Evolutionary conservation across 345 rosid species (phyloP).

Genomic region (Sonneratia caseolaris): DNA sequence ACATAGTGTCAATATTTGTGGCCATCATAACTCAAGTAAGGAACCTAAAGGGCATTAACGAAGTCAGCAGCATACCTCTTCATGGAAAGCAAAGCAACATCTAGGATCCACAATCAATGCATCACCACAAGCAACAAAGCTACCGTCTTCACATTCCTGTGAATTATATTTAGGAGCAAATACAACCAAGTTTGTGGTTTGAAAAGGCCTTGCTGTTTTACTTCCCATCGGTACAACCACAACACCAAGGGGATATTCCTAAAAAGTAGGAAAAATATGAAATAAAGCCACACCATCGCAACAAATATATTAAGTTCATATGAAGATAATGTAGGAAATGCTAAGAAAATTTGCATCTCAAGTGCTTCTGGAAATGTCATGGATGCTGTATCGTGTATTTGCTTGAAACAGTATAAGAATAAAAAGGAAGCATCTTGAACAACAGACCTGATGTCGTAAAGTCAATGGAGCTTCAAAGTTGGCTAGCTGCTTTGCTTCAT

Average conservation of each 20-base stretch:
- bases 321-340: not conserved
- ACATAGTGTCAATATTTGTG: not conserved
- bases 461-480: constrained; percentile 29
- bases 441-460: constrained; percentile 45
- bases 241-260: constrained; percentile 95
- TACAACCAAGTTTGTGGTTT: constrained; percentile 66
- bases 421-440: not conserved
- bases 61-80: constrained; percentile 34
- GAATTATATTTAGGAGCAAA: constrained; percentile 44
- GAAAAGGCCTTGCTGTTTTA: constrained; percentile 59
- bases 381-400: not conserved
- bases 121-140: constrained; percentile 50
- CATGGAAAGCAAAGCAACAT: constrained; percentile 39
- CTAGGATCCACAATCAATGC: constrained; percentile 89
- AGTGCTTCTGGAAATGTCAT: not conserved
- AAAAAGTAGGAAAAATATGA: constrained; percentile 9
- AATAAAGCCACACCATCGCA: not conserved
- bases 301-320: not conserved
- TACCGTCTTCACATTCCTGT: constrained; percentile 19
- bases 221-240: constrained; percentile 69
- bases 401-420: not conserved
- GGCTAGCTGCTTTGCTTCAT: constrained; percentile 28
- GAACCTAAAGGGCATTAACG: not conserved
- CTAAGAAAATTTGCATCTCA: not conserved
- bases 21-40: not conserved